Percentiles rank a stretch among this genome's conserved stretches.
Conservation (phyloP, 441 rosid genomes). For the Eutrema salsugineum region DNA sequence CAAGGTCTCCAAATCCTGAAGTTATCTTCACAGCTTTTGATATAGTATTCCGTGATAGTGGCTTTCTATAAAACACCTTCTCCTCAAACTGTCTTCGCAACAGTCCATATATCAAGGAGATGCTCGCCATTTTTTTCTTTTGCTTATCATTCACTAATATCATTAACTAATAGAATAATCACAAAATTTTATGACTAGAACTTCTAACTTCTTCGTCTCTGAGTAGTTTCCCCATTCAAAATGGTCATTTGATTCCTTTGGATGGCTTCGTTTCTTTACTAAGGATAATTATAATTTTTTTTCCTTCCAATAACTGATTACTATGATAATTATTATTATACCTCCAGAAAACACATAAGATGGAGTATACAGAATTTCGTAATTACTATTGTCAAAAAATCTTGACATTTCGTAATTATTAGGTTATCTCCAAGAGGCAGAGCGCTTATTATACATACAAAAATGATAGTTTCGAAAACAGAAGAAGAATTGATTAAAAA, state of each 20-base stretch:
- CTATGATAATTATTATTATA: no score
- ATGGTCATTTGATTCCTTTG: not conserved
- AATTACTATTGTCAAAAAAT: not conserved
- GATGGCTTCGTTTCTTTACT: not conserved
- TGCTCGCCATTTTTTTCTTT: not conserved
- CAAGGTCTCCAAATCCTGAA: not conserved
- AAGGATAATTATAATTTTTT: no score
- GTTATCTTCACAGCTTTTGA: not conserved
- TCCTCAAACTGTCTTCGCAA: not conserved
- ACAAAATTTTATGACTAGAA: not conserved
- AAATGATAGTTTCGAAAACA: not conserved
- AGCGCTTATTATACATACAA: conserved; percentile 4
- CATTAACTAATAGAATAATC: not conserved
- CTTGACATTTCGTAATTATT: not conserved
- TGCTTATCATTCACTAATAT: not conserved
- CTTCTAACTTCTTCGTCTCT: not conserved
- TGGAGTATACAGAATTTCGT: not conserved
- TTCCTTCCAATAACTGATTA: no score
- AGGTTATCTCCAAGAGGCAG: not conserved
- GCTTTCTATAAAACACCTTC: not conserved
- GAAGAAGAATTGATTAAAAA: not conserved
- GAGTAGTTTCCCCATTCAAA: not conserved
- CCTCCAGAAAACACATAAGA: not conserved
- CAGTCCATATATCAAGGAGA: not conserved
- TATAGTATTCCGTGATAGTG: not conserved